phyloP scores from a whole-genome alignment of 176 grass and related monocot genomes.

The Elaeis guineensis region DNA sequence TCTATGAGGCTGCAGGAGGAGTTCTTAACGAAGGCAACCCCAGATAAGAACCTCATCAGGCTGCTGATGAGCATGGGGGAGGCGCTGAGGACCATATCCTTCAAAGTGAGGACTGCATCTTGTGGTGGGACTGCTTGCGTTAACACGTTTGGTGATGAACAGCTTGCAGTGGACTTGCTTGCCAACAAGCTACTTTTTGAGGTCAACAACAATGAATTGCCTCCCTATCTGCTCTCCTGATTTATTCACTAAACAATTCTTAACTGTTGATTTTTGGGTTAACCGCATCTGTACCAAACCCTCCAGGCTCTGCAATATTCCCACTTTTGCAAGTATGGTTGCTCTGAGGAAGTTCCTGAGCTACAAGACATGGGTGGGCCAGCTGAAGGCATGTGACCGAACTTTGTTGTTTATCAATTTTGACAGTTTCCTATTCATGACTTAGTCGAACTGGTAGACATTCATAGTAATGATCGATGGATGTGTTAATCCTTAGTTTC shows the following conservation, averaged over 20 bases:
- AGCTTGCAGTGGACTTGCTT: conserved; percentile 92
- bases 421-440: too few relatives aligned
- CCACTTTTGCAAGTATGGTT: conserved; percentile 95
- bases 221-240: too few relatives aligned
- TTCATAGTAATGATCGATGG: too few relatives aligned
- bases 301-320: conserved; percentile 71
- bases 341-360: conserved; percentile 93
- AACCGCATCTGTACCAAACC: background rate
- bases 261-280: background rate
- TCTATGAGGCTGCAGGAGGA: conserved; percentile 38
- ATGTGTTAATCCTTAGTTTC: too few relatives aligned
- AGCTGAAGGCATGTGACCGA: conserved; percentile 43
- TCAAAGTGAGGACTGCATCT: conserved; percentile 89
- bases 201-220: conserved; percentile 5
- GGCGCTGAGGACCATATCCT: conserved; percentile 86
- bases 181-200: conserved; percentile 92
- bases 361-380: conserved; percentile 98
- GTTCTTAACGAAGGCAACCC: conserved; percentile 77
- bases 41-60: conserved; percentile 82
- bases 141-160: conserved; percentile 92
- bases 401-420: too few relatives aligned
- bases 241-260: too few relatives aligned
- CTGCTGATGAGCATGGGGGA: conserved; percentile 88
- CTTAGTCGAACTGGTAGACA: too few relatives aligned
- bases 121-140: conserved; percentile 85